Conservation (phyloP, 2,329 filamentous ascomycete genomes). For the Aureobasidium sp. region DNA sequence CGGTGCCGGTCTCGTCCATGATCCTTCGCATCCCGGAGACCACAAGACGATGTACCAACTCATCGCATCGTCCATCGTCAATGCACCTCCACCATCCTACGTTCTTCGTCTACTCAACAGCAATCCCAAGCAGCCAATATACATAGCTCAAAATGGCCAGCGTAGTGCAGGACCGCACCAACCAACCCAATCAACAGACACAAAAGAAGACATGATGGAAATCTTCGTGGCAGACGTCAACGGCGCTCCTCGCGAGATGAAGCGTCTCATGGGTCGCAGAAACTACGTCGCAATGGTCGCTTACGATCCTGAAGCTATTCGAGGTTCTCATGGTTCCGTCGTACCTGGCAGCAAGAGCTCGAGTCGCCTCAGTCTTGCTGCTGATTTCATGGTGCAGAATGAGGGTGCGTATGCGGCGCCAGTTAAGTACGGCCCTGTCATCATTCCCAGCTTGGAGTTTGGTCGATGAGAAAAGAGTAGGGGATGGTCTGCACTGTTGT, state of each 20-base stretch:
- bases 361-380: conserved; percentile 66
- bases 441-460: conserved; percentile 63
- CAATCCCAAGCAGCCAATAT: conserved; percentile 66
- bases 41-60: conserved; percentile 99
- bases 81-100: conserved; percentile 74
- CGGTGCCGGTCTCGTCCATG: conserved; percentile 87
- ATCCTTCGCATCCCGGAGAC: conserved; percentile 80
- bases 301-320: conserved; percentile 76
- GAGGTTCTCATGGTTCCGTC: conserved; percentile 24
- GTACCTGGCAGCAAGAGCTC: conserved; percentile 20
- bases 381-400: conserved; percentile 94
- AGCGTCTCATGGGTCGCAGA: conserved; percentile 74
- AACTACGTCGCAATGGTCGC: conserved; percentile 93
- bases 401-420: conserved; percentile 72
- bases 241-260: conserved; percentile 71
- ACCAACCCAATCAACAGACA: conserved; percentile 61
- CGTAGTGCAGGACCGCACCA: conserved; percentile 37
- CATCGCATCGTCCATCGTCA: conserved; percentile 86
- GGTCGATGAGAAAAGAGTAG: conserved; percentile 19
- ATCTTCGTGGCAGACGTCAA: conserved; percentile 93
- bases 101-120: conserved; percentile 92
- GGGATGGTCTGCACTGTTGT: not conserved
- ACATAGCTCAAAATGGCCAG: conserved; percentile 82
- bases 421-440: conserved; percentile 94
- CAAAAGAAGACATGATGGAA: conserved; percentile 99